Evolutionary conservation across 306 rosid species (phyloP), one percentile per base, ranked within the genome.

Genomic region (Dicorynia guianensis): DNA sequence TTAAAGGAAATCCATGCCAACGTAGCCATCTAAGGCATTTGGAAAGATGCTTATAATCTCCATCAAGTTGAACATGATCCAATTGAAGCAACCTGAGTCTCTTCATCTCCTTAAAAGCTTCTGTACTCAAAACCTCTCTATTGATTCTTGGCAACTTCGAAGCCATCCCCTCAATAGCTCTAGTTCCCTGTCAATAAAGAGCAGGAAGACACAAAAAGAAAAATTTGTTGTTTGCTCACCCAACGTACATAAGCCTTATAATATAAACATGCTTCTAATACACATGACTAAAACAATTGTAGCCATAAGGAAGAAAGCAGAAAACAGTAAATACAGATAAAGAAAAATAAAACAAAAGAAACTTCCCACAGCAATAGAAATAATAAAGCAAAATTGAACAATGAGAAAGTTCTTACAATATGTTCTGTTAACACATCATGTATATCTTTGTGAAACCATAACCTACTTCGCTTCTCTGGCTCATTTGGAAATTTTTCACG

Each of bases 41-140:
- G 3, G 74, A 59, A 57, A 84, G 7, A 54, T 73, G 39, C 57
- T 50, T 48, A 40, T 43, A 73, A 12, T 50, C 71, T 47, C 78
- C 76, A 3, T 1, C 19, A 17, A 77, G 20, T 3, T 48, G 4
- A 0, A 64, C 81, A 8, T 17, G 1, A 18, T 33, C 12, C 0
- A 84, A 68, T 43, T 15, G 62, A 4, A 84, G 75, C 61, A 85
- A 71, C 63, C 82, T 78, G 7, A 85, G 55, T 3, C 5, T 75
- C 4, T 44, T 8, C 84, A 81, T 85, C 9, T 30, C 3, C 25
- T 3, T 15, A 56, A 85, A 85, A 38, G 82, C 77, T 15, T 60
- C 4, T 13, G 89, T 34, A 3, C 13, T 54, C 11, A 75, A 25
- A 17, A 14, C 7, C 6, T 38, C 6, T 63, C 56, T 25, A 0